phyloP scores from a whole-genome alignment of 495 filamentous ascomycete species.

The Podospora pseudoanserina region DNA sequence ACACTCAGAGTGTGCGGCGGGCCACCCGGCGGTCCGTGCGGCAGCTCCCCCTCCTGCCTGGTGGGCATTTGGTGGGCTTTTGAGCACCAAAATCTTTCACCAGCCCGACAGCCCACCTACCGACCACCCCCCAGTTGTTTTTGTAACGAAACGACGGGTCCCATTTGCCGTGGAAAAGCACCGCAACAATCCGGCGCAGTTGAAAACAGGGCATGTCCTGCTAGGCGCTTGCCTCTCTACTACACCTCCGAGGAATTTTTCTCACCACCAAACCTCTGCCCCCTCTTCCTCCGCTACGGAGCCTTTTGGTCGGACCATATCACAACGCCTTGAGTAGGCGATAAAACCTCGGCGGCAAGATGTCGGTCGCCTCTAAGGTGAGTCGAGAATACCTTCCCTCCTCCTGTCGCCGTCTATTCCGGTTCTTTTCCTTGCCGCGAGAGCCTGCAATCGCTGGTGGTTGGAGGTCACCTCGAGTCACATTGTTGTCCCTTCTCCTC shows the following conservation, averaged over 20 bases:
- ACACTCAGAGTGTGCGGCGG: constrained; percentile 2
- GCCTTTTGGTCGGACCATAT: constrained; percentile 20
- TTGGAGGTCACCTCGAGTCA: not conserved
- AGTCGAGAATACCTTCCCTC: constrained; percentile 20
- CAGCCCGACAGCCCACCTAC: not conserved
- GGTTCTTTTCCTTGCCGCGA: constrained; percentile 9
- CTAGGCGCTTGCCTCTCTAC: not conserved
- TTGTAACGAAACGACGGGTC: not conserved
- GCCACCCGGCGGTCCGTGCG: not conserved
- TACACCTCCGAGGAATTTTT: not conserved
- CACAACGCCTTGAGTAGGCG: constrained; percentile 26
- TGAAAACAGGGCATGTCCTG: not conserved
- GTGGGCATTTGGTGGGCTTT: too few species aligned
- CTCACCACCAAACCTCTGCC: constrained; percentile 4
- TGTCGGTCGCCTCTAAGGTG: constrained; percentile 64
- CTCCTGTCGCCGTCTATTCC: not conserved
- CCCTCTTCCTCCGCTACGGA: constrained; percentile 3
- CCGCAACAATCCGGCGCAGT: not conserved
- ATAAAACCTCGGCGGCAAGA: constrained; percentile 46
- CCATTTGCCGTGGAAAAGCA: not conserved
- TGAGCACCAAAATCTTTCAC: not conserved
- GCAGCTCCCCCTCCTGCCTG: not conserved
- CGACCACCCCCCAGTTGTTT: not conserved
- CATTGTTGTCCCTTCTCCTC: not conserved
- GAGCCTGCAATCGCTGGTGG: not conserved